Evolutionary conservation across 2,329 filamentous ascomycete species (phyloP).

Genomic region (Thelonectria rubi): DNA sequence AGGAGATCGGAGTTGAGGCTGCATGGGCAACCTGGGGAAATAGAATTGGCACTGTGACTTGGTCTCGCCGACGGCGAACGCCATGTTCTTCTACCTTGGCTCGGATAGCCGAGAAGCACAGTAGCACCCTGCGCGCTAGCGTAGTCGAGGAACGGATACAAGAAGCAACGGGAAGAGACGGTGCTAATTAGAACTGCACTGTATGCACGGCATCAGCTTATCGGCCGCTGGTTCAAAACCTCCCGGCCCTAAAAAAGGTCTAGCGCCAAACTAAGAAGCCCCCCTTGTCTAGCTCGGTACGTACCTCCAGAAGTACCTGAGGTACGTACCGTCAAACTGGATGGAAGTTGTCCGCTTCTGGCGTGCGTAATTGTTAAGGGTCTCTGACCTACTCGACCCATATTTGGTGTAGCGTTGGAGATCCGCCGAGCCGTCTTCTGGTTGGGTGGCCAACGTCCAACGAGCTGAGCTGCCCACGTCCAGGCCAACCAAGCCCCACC

Average conservation of each 20-base stretch:
- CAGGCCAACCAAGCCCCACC: conserved; percentile 22
- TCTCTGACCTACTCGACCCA: conserved; percentile 25
- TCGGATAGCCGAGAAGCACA: conserved; percentile 23
- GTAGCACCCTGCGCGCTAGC: conserved; percentile 10
- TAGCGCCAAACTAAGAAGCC: conserved; percentile 34
- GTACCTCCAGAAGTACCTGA: conserved; percentile 17
- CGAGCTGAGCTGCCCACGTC: conserved; percentile 32
- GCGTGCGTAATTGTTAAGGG: conserved; percentile 38
- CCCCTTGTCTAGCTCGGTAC: conserved; percentile 15
- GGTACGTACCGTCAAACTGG: conserved; percentile 1
- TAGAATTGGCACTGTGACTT: conserved; percentile 38
- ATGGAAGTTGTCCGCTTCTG: conserved; percentile 30
- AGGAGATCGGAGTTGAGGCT: conserved; percentile 41
- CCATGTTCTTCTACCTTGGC: conserved; percentile 32
- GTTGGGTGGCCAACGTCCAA: conserved; percentile 40
- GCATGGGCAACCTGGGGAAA: conserved; percentile 40
- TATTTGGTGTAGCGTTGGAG: conserved; percentile 29
- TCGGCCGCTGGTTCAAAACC: conserved; percentile 37
- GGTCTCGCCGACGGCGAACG: conserved; percentile 31
- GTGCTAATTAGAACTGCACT: conserved; percentile 30
- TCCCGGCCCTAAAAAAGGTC: conserved; percentile 37
- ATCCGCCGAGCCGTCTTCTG: conserved; percentile 29
- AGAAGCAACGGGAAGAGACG: conserved; percentile 2
- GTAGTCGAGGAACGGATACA: not conserved
- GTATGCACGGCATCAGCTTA: conserved; percentile 44